A percentile compares a stretch with the other conserved stretches of the same genome.
Conservation (phyloP, 2,329 filamentous ascomycete genomes). For the Graphilbum ipis-grandicollis region DNA sequence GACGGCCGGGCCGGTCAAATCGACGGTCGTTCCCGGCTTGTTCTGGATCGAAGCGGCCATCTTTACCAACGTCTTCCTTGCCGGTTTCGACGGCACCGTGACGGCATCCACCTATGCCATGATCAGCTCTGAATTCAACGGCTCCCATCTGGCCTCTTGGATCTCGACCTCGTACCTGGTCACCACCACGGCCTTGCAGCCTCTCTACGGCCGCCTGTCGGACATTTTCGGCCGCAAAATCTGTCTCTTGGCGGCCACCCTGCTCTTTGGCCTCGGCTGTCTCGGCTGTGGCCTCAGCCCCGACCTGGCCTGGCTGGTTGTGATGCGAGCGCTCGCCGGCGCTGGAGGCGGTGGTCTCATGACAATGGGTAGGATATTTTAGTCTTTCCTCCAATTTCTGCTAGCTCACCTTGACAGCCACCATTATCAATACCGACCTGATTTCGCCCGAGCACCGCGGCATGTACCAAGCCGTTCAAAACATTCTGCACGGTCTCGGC, state of each 20-base stretch:
- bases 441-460: conserved; percentile 53
- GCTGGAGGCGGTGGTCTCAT: conserved; percentile 59
- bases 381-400: too few relatives aligned
- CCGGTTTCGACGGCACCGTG: conserved; percentile 54
- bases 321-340: conserved; percentile 26
- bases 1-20: too few relatives aligned
- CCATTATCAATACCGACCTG: conserved; percentile 54
- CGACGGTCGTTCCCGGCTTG: conserved; percentile 23
- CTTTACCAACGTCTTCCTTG: conserved; percentile 47
- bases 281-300: conserved; percentile 36
- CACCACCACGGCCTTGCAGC: conserved; percentile 43
- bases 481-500: conserved; percentile 54
- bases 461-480: conserved; percentile 56
- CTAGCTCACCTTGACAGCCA: conserved; percentile 26
- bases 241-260: conserved; percentile 43
- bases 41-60: conserved; percentile 42
- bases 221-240: conserved; percentile 44
- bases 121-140: conserved; percentile 27
- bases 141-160: conserved; percentile 35
- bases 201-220: conserved; percentile 43
- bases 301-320: conserved; percentile 33
- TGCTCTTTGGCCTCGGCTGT: conserved; percentile 16
- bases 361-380: conserved; percentile 35
- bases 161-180: conserved; percentile 36
- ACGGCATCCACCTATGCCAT: conserved; percentile 59